A percentile compares a stretch with the other conserved stretches of the same genome.
phyloP scores from a whole-genome alignment of 2,329 filamentous ascomycete species.

The Pleoardoris graminearum region DNA sequence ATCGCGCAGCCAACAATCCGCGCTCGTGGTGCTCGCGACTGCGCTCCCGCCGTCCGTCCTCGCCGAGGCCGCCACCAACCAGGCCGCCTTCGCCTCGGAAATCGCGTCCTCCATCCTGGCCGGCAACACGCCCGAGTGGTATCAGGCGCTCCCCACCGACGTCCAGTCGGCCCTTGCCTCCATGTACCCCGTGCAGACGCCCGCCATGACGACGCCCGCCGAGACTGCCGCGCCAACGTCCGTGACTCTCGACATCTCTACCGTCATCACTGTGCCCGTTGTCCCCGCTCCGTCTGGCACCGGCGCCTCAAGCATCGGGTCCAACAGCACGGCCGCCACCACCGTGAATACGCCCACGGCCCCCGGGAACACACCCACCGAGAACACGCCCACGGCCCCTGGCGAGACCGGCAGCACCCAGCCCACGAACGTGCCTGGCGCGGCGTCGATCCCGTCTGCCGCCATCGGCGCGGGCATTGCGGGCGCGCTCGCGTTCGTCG shows the following conservation, averaged over 20 bases:
- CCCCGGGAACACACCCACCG: too few relatives aligned
- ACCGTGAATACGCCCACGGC: constrained; percentile 31
- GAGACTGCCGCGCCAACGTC: constrained; percentile 10
- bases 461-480: constrained; percentile 47
- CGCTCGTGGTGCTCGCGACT: constrained; percentile 49
- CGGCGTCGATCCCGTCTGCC: constrained; percentile 44
- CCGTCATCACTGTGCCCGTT: constrained; percentile 8
- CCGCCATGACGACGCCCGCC: constrained; percentile 24
- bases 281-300: constrained; percentile 15
- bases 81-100: constrained; percentile 45
- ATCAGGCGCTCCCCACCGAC: constrained; percentile 49
- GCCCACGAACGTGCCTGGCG: constrained; percentile 21
- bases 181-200: constrained; percentile 33
- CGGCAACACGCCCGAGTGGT: constrained; percentile 51
- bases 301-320: constrained; percentile 21
- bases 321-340: constrained; percentile 25
- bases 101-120: constrained; percentile 50
- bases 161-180: constrained; percentile 50
- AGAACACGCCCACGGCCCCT: too few relatives aligned
- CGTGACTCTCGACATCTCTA: constrained; percentile 12
- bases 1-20: constrained; percentile 28
- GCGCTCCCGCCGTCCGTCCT: constrained; percentile 50
- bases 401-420: constrained; percentile 9
- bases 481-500: constrained; percentile 48
- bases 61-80: constrained; percentile 48